Evolutionary conservation across 225 moss, liverwort and hornwort genomes (phyloP).

Genomic region (Sphagnum contortum): DNA sequence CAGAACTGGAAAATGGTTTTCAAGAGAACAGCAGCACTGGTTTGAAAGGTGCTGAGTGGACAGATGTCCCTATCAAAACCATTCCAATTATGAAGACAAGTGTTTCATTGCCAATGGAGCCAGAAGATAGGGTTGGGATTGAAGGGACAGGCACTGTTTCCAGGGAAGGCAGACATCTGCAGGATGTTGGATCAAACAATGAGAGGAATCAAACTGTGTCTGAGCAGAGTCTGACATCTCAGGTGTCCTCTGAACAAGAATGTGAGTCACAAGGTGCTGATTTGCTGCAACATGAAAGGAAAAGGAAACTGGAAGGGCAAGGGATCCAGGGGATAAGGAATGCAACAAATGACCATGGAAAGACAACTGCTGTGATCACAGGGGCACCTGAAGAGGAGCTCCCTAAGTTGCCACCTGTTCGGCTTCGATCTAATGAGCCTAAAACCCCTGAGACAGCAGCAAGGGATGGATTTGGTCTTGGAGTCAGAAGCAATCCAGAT

Average conservation of each 20-base stretch:
- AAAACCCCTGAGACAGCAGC: slow-evolving; percentile 48
- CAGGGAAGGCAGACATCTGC: slow-evolving; percentile 3
- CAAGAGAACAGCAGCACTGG: slow-evolving; percentile 7
- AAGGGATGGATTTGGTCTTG: slow-evolving; percentile 35
- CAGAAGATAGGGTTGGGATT: slow-evolving; percentile 18
- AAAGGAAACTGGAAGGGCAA: slow-evolving; percentile 9
- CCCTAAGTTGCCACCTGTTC: slow-evolving; percentile 85
- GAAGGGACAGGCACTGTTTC: slow-evolving; percentile 3
- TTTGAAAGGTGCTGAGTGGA: slow-evolving; percentile 28
- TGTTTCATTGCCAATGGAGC: slow-evolving; percentile 18
- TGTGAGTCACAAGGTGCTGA: slow-evolving; percentile 7
- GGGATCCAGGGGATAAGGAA: slow-evolving; percentile 28
- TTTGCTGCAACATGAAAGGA: slow-evolving; percentile 9
- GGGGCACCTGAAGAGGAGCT: slow-evolving; percentile 59
- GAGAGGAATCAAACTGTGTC: slow-evolving; percentile 11
- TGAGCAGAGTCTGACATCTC: slow-evolving; percentile 12
- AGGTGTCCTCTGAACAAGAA: slow-evolving; percentile 4
- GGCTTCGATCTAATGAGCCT: slow-evolving; percentile 69
- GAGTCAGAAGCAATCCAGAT: slow-evolving; percentile 32
- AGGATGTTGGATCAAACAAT: slow-evolving; percentile 2
- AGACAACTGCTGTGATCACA: slow-evolving; percentile 31
- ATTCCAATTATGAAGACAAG: slow-evolving; percentile 28
- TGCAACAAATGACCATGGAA: slow-evolving; percentile 12
- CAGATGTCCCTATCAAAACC: slow-evolving; percentile 34
- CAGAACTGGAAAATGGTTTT: slow-evolving; percentile 11